Conservation (phyloP, 805 yeast species). For the Naumovozyma dairenensis region DNA sequence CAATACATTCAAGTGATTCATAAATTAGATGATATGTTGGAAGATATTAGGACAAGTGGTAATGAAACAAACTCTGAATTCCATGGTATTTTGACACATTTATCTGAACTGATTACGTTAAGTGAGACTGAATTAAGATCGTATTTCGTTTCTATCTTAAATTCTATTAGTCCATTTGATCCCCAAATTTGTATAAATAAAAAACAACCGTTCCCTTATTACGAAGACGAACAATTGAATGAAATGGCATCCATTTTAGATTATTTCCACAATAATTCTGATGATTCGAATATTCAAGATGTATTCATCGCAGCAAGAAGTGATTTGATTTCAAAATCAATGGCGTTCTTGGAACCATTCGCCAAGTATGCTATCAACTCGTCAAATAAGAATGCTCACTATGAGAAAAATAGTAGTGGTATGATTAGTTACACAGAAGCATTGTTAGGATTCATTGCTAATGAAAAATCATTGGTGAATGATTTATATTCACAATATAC, state of each 20-base stretch:
- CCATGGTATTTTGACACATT: slow-evolving; percentile 55
- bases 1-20: slow-evolving; percentile 34
- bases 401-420: slow-evolving; percentile 54
- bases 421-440: slow-evolving; percentile 45
- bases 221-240: slow-evolving; percentile 28
- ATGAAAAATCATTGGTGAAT: slow-evolving; percentile 39
- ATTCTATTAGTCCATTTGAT: slow-evolving; percentile 35
- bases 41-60: slow-evolving; percentile 30
- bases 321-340: slow-evolving; percentile 32
- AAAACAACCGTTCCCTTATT: slow-evolving; percentile 34
- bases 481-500: slow-evolving; percentile 33
- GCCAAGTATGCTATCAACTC: slow-evolving; percentile 33
- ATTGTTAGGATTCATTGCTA: slow-evolving; percentile 38
- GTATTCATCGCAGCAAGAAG: slow-evolving; percentile 35
- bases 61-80: slow-evolving; percentile 35
- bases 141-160: slow-evolving; percentile 39
- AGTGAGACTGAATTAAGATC: slow-evolving; percentile 46
- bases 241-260: slow-evolving; percentile 36
- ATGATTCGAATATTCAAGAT: slow-evolving; percentile 27
- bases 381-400: slow-evolving; percentile 41
- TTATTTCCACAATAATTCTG: slow-evolving; percentile 33
- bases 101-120: slow-evolving; percentile 44
- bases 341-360: slow-evolving; percentile 39
- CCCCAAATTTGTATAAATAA: slow-evolving; percentile 34
- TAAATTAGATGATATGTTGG: slow-evolving; percentile 38